Evolutionary conservation across 202 grass and related monocot species (phyloP).

Genomic region (Alloteropsis angusta): DNA sequence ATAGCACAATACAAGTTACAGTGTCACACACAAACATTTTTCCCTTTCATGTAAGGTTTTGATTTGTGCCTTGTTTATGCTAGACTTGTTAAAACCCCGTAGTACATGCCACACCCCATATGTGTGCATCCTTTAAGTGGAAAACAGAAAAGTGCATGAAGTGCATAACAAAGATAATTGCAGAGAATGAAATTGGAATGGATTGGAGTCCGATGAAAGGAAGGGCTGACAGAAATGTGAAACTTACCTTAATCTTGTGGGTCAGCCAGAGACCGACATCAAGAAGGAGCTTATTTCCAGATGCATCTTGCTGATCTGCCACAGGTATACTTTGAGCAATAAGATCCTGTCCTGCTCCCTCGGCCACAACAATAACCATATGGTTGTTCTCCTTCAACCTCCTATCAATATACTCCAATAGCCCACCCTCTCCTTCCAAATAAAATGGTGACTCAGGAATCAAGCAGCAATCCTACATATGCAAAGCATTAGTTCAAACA

Average conservation of each 20-base stretch:
- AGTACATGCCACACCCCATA: background rate
- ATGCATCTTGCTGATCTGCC: slow-evolving; percentile 61
- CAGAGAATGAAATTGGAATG: background rate
- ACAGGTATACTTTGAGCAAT: slow-evolving; percentile 66
- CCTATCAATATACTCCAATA: slow-evolving; percentile 80
- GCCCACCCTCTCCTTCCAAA: slow-evolving; percentile 77
- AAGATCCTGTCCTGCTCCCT: slow-evolving; percentile 92
- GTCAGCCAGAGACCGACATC: slow-evolving; percentile 97
- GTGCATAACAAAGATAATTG: background rate
- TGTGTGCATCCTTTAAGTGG: background rate
- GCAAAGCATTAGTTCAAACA: background rate
- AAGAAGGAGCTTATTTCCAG: slow-evolving; percentile 89
- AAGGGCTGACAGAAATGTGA: background rate
- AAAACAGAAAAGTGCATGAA: background rate
- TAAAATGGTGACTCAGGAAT: slow-evolving; percentile 93
- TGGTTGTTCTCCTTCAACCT: slow-evolving; percentile 87
- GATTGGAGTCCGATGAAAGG: background rate
- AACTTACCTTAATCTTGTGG: slow-evolving; percentile 83
- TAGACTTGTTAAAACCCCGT: background rate
- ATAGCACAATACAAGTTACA: background rate
- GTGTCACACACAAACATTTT: background rate
- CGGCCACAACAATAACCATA: slow-evolving; percentile 94
- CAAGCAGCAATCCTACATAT: slow-evolving; percentile 87
- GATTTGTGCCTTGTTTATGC: background rate
- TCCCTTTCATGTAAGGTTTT: too few relatives aligned